Evolutionary conservation across 441 rosid genomes (phyloP).

Genomic region (Jatropha podagrica): DNA sequence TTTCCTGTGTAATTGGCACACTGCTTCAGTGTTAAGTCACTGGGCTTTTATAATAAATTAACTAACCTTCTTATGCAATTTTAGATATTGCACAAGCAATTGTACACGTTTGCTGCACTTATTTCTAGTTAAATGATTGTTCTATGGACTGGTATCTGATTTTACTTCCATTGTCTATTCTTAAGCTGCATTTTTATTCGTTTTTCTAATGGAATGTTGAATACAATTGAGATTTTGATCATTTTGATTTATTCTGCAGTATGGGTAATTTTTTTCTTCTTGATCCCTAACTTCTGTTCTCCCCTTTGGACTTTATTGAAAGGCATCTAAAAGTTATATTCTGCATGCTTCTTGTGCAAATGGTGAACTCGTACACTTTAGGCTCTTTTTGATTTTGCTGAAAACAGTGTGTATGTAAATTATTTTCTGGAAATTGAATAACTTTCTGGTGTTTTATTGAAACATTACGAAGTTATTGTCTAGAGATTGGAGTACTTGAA

Average conservation of each 20-base stretch:
- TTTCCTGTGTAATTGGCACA: background rate
- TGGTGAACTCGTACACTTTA: background rate
- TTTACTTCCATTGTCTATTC: background rate
- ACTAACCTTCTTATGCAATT: background rate
- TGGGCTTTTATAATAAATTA: background rate
- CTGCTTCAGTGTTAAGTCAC: background rate
- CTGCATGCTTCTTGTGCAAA: background rate
- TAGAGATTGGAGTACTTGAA: background rate
- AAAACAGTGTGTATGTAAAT: background rate
- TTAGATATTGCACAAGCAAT: background rate
- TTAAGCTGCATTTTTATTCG: background rate
- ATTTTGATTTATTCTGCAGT: background rate
- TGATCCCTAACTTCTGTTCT: background rate
- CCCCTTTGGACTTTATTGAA: background rate
- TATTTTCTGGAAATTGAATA: background rate
- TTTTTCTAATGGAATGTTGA: background rate
- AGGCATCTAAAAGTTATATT: background rate
- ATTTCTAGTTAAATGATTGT: background rate
- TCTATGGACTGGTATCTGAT: background rate
- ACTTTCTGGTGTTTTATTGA: background rate
- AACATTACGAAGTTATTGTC: background rate
- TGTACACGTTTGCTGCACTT: background rate
- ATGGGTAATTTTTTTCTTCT: background rate
- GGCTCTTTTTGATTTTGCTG: background rate
- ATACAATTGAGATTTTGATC: background rate